These are phyloP conservation scores for Allium cepa DNA, from an alignment of 106 monocot genomes.

Conservation along the genomic window DNA sequence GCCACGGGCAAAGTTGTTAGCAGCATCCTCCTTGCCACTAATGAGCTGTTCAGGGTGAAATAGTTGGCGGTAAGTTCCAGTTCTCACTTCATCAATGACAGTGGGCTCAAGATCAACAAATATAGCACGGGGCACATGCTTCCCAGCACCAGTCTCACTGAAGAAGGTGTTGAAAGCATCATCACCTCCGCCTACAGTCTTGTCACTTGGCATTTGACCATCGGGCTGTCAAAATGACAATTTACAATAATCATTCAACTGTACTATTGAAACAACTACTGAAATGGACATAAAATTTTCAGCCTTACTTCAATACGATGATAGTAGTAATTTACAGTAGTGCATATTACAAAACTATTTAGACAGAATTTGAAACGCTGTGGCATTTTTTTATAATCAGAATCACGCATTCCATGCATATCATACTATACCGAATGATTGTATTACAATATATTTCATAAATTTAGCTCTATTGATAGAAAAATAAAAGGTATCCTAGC, in stretches of 20 bases:
- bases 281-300: not conserved
- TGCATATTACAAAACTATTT: not conserved
- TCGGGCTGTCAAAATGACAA: slow-evolving; percentile 22
- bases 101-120: slow-evolving; percentile 81
- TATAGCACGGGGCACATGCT: slow-evolving; percentile 65
- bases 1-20: slow-evolving; percentile 79
- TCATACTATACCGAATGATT: too few species aligned
- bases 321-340: not conserved
- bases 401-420: not conserved
- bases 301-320: not conserved
- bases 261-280: not conserved
- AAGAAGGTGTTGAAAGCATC: slow-evolving; percentile 76
- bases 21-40: slow-evolving; percentile 82
- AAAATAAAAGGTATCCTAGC: too few species aligned
- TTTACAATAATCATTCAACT: not conserved
- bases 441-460: too few species aligned
- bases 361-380: not conserved
- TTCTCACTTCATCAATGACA: slow-evolving; percentile 72
- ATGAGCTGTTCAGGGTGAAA: slow-evolving; percentile 91
- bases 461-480: too few species aligned
- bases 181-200: slow-evolving; percentile 33
- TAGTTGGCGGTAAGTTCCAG: slow-evolving; percentile 74
- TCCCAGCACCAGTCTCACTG: slow-evolving; percentile 63
- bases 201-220: slow-evolving; percentile 48
- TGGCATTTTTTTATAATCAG: not conserved